Evolutionary conservation across 139 green algal genomes (phyloP).

Genomic region (Chlamydomonas schloesseri): DNA sequence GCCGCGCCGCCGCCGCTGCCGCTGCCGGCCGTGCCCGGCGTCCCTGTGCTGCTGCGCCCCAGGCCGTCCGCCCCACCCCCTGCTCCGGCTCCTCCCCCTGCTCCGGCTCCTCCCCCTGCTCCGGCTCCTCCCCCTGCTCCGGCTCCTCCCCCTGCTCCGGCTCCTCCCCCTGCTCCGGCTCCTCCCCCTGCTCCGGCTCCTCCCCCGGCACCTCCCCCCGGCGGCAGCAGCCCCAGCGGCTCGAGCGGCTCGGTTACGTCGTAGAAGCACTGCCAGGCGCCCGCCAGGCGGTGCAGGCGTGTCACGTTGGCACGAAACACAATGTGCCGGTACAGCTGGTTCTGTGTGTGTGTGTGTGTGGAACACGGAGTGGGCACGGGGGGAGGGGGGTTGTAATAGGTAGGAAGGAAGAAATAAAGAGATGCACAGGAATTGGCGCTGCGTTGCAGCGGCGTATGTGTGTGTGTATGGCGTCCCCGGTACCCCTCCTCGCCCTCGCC

Average conservation of each 20-base stretch:
- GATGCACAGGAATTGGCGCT: too few relatives aligned
- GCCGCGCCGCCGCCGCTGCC: too few relatives aligned
- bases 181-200: background rate
- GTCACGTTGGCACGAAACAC: slow-evolving; percentile 20
- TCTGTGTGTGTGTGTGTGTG: background rate
- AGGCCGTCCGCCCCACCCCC: background rate
- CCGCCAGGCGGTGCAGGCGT: slow-evolving; percentile 24
- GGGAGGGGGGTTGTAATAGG: too few relatives aligned
- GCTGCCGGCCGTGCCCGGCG: too few relatives aligned
- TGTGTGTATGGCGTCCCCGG: too few relatives aligned
- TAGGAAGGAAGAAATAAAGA: too few relatives aligned
- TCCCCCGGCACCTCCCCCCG: background rate
- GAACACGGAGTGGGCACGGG: too few relatives aligned
- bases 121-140: background rate
- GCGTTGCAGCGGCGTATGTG: too few relatives aligned
- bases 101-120: background rate
- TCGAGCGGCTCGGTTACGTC: background rate
- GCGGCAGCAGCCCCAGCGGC: too few relatives aligned
- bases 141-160: background rate
- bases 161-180: background rate
- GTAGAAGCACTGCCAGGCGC: slow-evolving; percentile 42
- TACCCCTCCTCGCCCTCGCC: too few relatives aligned
- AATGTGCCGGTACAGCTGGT: slow-evolving; percentile 26
- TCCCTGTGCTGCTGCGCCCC: too few relatives aligned
- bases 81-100: background rate